Conservation (phyloP, 257 asterid genomes). For the Primulina eburnea region DNA sequence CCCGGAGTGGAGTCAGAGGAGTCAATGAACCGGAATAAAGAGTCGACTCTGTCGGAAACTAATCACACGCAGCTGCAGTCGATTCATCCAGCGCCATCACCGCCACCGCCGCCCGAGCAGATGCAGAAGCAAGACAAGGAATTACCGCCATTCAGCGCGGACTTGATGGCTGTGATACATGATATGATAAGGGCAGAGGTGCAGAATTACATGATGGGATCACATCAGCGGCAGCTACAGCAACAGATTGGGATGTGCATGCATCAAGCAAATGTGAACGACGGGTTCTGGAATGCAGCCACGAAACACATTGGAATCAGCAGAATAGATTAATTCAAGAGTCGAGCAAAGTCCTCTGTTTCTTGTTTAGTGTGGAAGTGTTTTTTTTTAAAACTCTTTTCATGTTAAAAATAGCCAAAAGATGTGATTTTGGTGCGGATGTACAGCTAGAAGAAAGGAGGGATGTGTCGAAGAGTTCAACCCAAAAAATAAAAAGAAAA, state of each 20-base stretch:
- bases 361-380: conserved; percentile 29
- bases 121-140: conserved; percentile 35
- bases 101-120: conserved; percentile 14
- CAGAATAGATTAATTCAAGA: conserved; percentile 42
- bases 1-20: conserved; percentile 61
- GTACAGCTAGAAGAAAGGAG: conserved; percentile 36
- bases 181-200: conserved; percentile 83
- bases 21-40: conserved; percentile 12
- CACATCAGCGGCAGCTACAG: conserved; percentile 42
- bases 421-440: conserved; percentile 30
- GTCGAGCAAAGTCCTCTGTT: conserved; percentile 32
- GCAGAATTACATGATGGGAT: conserved; percentile 62
- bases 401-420: conserved; percentile 8
- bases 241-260: conserved; percentile 53
- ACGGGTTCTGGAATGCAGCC: conserved; percentile 56
- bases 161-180: conserved; percentile 76
- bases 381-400: neutral
- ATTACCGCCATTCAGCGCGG: conserved; percentile 52
- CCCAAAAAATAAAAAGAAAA: neutral
- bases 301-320: conserved; percentile 60
- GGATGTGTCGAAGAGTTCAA: neutral
- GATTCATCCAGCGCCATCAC: conserved; percentile 13
- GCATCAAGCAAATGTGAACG: conserved; percentile 57
- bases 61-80: conserved; percentile 29
- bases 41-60: conserved; percentile 27